phyloP scores from a whole-genome alignment of 441 rosid genomes.

The Metrosideros polymorpha region DNA sequence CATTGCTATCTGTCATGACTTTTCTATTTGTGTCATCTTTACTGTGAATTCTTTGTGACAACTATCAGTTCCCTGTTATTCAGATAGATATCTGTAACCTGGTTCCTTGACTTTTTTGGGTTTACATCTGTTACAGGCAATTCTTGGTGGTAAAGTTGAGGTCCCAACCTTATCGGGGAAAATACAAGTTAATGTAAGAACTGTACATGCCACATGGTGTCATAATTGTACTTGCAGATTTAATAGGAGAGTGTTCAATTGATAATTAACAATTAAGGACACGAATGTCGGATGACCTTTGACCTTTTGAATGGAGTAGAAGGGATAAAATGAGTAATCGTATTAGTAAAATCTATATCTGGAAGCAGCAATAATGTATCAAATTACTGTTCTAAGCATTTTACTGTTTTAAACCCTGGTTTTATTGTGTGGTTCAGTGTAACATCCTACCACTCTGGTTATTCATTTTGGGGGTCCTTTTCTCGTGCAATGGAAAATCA shows the following conservation, averaged over 20 bases:
- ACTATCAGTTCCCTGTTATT: background rate
- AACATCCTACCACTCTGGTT: background rate
- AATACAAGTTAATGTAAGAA: conserved; percentile 48
- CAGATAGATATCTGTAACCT: background rate
- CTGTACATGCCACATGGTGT: background rate
- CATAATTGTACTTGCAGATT: background rate
- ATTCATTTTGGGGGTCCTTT: background rate
- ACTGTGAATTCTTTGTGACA: background rate
- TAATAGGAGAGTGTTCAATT: background rate
- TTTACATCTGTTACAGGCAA: conserved; percentile 49
- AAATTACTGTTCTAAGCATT: background rate
- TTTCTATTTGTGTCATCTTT: background rate
- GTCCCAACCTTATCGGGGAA: conserved; percentile 75
- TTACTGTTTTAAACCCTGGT: background rate
- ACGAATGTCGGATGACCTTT: background rate
- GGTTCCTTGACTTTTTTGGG: background rate
- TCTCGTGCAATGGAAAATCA: background rate
- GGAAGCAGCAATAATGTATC: background rate
- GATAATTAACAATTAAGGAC: background rate
- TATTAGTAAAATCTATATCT: background rate
- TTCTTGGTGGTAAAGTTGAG: conserved; percentile 73
- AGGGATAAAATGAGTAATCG: background rate
- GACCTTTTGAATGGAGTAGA: background rate
- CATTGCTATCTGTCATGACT: background rate
- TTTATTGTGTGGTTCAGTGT: background rate